Evolutionary conservation across 768 basidiomycete genomes (phyloP), one percentile per base, ranked within the genome.

Genomic region (Xerocomellus amylosporus): DNA sequence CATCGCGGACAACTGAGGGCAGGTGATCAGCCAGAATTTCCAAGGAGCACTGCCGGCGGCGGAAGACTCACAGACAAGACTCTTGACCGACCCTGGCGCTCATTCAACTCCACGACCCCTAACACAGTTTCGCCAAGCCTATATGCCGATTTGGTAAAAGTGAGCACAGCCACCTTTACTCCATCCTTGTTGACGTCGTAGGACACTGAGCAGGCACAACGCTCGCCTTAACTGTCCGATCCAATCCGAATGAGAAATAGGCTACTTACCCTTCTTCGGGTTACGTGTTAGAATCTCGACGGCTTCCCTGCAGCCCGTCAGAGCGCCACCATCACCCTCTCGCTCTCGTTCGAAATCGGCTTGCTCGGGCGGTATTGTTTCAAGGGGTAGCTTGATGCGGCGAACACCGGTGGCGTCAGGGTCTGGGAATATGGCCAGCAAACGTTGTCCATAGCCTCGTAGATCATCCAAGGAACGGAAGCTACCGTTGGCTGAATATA

Each of bases 181-280:
- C 90, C 93, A 34, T 96, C 92, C 75, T 98, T 97, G 66, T 86
- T 90, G 51, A 98, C 93, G 73, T 98, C 95, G 71, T 93, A 98
- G 1, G 93, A 94, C 37, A 87, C 93, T 96, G 60, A 15, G 24
- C 28, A 30, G 28, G 14, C 37, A 34, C 33, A 33, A 33, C 13
- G 5, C 33, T 33, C 37, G n/a, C 20, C 24, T 51, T 22, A 34
- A 33, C 24, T 31, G 4, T 9, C 20, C 31, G 5, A 14, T 31
- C 40, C 0, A 9, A 33, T 4, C 42, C 13, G 14, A 34, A 17
- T 4, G 2, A 12, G 28, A 26, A 53, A 40, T 8, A 30, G 13
- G 17, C 17, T 7, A 67, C 82, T 46, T 53, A 92, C 94, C 82
- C 77, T 96, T 97, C 71, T 87, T 90, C 2, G 91, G 84, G 69